Evolutionary conservation across 2,329 filamentous ascomycete species (phyloP), one percentile per base, ranked within the genome.

Genomic region (Pseudophaeomoniella oleicola): DNA sequence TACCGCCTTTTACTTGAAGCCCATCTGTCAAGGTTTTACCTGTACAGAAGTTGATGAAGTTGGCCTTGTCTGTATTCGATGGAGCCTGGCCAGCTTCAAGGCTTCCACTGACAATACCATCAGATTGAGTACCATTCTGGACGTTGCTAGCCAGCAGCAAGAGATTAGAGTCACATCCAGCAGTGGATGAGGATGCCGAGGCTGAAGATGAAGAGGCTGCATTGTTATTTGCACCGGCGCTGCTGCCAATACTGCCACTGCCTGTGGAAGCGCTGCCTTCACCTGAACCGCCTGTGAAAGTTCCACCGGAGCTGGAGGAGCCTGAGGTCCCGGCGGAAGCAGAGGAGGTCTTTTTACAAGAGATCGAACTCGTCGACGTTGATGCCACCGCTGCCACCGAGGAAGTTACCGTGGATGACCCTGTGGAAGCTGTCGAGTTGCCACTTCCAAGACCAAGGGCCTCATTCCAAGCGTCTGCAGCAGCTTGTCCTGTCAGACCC

Each of bases 41-140:
- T 4, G 56, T 50, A 48, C 71, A 75, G 53, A 73, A 69, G 57
- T 73, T 73, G 62, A 74, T 73, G 53, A 74, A 74, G 56, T 74
- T 74, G n/a, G 32, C 32, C 9, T 15, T 15, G 16, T 34, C 32
- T 16, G 32, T 34, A 4, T 15, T 12, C 4, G 32, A 16, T 34
- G 32, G 32, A 4, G 32, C 16, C 13, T 34, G 32, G 9, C 32
- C 32, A 9, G 22, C 22, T 27, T 27, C 22, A 9, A 17, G n/a
- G 6, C 14, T 34, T 4, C 11, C 32, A 17, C n/a, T 19, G 9
- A 18, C 32, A 15, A 17, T 15, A 12, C 32, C 32, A 34, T 34
- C 32, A 17, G 14, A n/a, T 13, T 34, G 32, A 17, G 14, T 34
- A 16, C 11, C 32, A 17, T 12, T 19, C 19, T 34, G 32, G 13